These are phyloP conservation scores for Lentinula sp. DNA, from an alignment of 768 basidiomycete species.

Conservation along the genomic window DNA sequence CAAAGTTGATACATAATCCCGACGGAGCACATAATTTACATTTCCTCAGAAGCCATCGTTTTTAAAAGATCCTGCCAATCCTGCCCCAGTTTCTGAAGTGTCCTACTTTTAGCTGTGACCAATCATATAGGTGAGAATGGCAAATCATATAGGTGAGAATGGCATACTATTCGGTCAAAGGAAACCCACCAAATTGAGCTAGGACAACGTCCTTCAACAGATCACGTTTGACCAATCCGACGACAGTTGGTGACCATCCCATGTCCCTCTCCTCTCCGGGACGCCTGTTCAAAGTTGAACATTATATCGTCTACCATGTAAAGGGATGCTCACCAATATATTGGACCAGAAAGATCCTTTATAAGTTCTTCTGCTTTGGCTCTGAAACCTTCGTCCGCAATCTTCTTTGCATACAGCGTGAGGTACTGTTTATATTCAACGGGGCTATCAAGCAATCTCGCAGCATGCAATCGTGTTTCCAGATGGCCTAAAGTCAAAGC, in stretches of 20 bases:
- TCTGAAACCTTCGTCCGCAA: slow-evolving; percentile 86
- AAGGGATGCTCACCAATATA: slow-evolving; percentile 67
- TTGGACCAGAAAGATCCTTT: slow-evolving; percentile 83
- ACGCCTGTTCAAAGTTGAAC: slow-evolving; percentile 5
- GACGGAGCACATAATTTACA: not conserved
- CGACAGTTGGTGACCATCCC: slow-evolving; percentile 60
- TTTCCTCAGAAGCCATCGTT: slow-evolving; percentile 53
- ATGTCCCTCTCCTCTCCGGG: slow-evolving; percentile 43
- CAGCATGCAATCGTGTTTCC: slow-evolving; percentile 75
- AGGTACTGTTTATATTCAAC: slow-evolving; percentile 78
- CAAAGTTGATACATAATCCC: not conserved
- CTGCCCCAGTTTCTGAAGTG: slow-evolving; percentile 63
- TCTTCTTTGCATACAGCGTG: slow-evolving; percentile 70
- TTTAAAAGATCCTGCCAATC: slow-evolving; percentile 83
- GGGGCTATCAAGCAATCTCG: slow-evolving; percentile 72
- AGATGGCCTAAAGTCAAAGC: slow-evolving; percentile 86
- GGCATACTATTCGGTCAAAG: not conserved
- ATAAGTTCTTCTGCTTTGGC: slow-evolving; percentile 89
- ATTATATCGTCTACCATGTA: not conserved
- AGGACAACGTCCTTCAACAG: slow-evolving; percentile 81
- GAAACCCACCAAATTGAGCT: slow-evolving; percentile 61
- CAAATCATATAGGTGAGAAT: not conserved
- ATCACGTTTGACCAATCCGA: slow-evolving; percentile 76
- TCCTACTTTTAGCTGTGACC: slow-evolving; percentile 62
- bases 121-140: not conserved